Conservation (phyloP, 163 green algal genomes). For the Trebouxia gelatinosa region DNA sequence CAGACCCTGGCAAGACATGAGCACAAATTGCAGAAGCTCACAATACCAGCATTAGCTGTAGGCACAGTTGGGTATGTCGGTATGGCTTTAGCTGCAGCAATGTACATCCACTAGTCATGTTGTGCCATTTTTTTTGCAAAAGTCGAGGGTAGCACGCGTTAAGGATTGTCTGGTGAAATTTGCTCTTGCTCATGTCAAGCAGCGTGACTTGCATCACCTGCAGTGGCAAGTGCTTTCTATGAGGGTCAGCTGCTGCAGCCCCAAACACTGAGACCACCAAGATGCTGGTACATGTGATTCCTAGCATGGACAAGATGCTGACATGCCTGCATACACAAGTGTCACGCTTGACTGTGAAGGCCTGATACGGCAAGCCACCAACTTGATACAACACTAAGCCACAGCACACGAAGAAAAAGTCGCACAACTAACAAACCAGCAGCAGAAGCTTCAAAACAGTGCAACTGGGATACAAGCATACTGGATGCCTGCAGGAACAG, state of each 20-base stretch:
- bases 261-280: conserved; percentile 7
- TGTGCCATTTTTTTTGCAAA: too few relatives aligned
- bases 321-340: conserved; percentile 5
- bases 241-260: not conserved
- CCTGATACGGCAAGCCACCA: not conserved
- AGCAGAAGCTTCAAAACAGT: not conserved
- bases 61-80: too few relatives aligned
- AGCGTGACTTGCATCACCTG: too few relatives aligned
- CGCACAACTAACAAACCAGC: not conserved
- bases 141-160: too few relatives aligned
- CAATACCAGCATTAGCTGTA: too few relatives aligned
- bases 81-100: too few relatives aligned
- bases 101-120: too few relatives aligned
- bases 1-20: too few relatives aligned
- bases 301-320: conserved; percentile 16
- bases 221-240: not conserved
- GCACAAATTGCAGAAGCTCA: too few relatives aligned
- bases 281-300: conserved; percentile 27
- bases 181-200: too few relatives aligned
- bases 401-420: not conserved
- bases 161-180: too few relatives aligned
- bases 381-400: not conserved
- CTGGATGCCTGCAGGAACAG: not conserved
- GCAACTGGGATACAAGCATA: not conserved
- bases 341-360: not conserved